Conservation (phyloP, 495 filamentous ascomycete species). For the Penicillium alfredii region DNA sequence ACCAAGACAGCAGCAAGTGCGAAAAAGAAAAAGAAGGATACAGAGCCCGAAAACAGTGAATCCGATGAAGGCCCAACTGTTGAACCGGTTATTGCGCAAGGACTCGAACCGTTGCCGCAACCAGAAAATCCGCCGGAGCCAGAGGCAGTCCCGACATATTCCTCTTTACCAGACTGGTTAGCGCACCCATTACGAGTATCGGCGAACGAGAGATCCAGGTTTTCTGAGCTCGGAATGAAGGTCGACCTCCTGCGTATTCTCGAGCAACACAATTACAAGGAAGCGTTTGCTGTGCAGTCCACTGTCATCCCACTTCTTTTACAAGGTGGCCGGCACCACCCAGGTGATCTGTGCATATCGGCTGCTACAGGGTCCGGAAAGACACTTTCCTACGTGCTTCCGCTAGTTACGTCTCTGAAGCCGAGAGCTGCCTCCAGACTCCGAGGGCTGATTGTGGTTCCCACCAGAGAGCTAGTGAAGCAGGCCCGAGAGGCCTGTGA, state of each 20-base stretch:
- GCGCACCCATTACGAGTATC: conserved; percentile 62
- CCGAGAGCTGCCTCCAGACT: conserved; percentile 53
- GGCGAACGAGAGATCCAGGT: conserved; percentile 50
- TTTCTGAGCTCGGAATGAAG: conserved; percentile 54
- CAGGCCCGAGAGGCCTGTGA: conserved; percentile 73
- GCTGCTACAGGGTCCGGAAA: conserved; percentile 93
- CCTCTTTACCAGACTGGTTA: conserved; percentile 60
- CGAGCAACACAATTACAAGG: conserved; percentile 56
- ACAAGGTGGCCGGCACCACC: conserved; percentile 46
- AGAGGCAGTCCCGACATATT: conserved; percentile 40
- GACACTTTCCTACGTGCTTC: conserved; percentile 85
- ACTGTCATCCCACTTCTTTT: conserved; percentile 73
- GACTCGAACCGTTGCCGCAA: conserved; percentile 71
- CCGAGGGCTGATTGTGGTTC: conserved; percentile 74
- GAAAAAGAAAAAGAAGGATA: conserved; percentile 14
- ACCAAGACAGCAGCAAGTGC: conserved; percentile 28
- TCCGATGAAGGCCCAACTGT: conserved; percentile 14
- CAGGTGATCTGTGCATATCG: conserved; percentile 78
- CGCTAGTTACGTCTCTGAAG: conserved; percentile 69
- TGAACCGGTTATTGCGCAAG: conserved; percentile 51
- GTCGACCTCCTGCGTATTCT: conserved; percentile 55
- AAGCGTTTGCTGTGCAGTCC: conserved; percentile 82
- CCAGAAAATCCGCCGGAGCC: conserved; percentile 55
- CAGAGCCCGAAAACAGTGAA: conserved; percentile 20
- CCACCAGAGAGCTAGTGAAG: conserved; percentile 81